Base-by-base conservation (phyloP, 2,329 filamentous ascomycete species). In the Dactylellina drechsleri region DNA sequence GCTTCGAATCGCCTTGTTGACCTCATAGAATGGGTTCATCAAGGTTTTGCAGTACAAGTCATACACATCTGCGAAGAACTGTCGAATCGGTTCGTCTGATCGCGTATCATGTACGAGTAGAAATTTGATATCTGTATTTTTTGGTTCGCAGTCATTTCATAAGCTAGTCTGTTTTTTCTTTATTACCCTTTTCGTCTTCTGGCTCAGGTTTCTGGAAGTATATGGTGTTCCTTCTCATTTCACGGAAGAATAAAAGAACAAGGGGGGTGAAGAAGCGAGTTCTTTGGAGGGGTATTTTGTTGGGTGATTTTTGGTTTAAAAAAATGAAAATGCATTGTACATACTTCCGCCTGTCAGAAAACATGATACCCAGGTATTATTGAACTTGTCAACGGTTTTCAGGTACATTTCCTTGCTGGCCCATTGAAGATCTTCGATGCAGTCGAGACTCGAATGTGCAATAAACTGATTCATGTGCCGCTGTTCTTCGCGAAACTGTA, bases 401-500 rank as follows among this genome's bases (percentile, higher is more conserved):
- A 99, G 89, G 82, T 98, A 97, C 89, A 78, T 77, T 45, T 77
- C 76, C 92, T 96, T 77, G 56, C 73, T 92, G 5, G 89, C 90
- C 94, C 95, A 99, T 84, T 98, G 95, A 31, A 94, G 89, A 83
- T 99, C 95, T 84, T 99, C 95, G 60, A 97, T 91, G 53, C 98
- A 92, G 82, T 99, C 95, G 68, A 99, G 85, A 78, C 92, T 92
- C 79, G 92, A 93, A 84, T 99, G 94, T 36, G 97, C 89, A 81
- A 98, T 92, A 84, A 99, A 98, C 83, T 97, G 95, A 84, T 97
- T 97, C 86, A 97, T 91, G 82, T 96, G 92, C 77, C 92, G 89
- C 65, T 94, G 91, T 80, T 96, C 90, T 78, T 96, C 92, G 71
- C 87, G 88, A 85, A 97, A 98, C 81, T 79, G 66, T 61, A 65